These are phyloP conservation scores for Brachypodium distachyon DNA, from an alignment of 202 grass and related monocot genomes.

Conservation along the genomic window DNA sequence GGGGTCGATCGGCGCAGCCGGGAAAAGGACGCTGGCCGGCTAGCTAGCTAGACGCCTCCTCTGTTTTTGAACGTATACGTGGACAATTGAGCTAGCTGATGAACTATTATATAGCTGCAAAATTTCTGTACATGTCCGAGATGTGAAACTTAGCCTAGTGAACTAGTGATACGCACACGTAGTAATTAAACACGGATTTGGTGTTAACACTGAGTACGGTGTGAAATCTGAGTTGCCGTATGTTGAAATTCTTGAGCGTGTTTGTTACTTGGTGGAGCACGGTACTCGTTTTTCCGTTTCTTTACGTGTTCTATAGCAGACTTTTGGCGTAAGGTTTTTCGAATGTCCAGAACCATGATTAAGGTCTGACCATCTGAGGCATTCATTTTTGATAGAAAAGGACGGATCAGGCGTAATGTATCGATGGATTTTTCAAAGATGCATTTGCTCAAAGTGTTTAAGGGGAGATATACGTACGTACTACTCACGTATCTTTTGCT, in stretches of 20 bases:
- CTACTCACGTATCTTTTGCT: not conserved
- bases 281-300: not conserved
- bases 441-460: not conserved
- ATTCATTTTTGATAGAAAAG: not conserved
- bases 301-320: not conserved
- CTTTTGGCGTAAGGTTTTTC: not conserved
- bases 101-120: no score
- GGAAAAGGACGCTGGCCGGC: no score
- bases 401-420: not conserved
- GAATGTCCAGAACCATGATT: not conserved
- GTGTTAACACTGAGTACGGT: not conserved
- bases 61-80: no score
- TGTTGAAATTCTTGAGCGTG: not conserved
- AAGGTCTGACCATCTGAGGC: not conserved
- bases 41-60: no score
- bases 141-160: not conserved
- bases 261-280: not conserved
- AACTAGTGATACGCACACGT: not conserved
- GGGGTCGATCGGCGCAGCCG: not conserved
- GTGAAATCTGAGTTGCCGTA: constrained; percentile 1
- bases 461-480: not conserved
- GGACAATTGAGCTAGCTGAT: no score
- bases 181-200: not conserved
- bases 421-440: constrained; percentile 2
- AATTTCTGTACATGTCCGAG: no score